A percentile compares a stretch with the other conserved stretches of the same genome.
Evolutionary conservation across 2,329 filamentous ascomycete species (phyloP).

Genomic region (Phyllosticta citrichinensis): DNA sequence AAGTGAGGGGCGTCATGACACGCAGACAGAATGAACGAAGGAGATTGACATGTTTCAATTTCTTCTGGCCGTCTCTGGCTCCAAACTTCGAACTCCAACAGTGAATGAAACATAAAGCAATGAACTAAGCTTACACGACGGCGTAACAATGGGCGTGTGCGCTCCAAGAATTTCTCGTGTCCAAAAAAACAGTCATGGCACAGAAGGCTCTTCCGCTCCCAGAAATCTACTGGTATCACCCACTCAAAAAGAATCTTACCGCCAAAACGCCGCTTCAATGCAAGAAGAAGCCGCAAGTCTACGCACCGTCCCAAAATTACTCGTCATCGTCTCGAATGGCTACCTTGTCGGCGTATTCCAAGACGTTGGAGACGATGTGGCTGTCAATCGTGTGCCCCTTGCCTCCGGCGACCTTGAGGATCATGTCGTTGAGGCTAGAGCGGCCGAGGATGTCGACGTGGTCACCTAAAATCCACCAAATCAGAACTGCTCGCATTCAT

Average conservation of each 20-base stretch:
- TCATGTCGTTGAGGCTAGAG: conserved; percentile 80
- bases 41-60: neutral
- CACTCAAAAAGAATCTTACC: neutral
- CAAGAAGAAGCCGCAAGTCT: neutral
- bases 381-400: conserved; percentile 70
- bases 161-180: neutral
- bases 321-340: conserved; percentile 57
- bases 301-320: neutral
- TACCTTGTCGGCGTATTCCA: conserved; percentile 71
- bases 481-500: neutral
- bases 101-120: neutral
- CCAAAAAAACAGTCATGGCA: neutral
- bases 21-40: too few species aligned
- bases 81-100: neutral
- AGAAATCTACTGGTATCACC: neutral
- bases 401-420: conserved; percentile 77
- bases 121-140: neutral
- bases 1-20: too few species aligned
- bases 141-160: neutral
- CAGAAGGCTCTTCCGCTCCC: neutral
- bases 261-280: neutral
- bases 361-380: conserved; percentile 70
- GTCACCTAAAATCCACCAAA: conserved; percentile 47
- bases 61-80: neutral
- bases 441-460: conserved; percentile 94